A percentile compares a stretch with the other conserved stretches of the same genome.
Evolutionary conservation across 1,284 basidiomycete genomes (phyloP).

Genomic region (Ceratobasidium sp.): DNA sequence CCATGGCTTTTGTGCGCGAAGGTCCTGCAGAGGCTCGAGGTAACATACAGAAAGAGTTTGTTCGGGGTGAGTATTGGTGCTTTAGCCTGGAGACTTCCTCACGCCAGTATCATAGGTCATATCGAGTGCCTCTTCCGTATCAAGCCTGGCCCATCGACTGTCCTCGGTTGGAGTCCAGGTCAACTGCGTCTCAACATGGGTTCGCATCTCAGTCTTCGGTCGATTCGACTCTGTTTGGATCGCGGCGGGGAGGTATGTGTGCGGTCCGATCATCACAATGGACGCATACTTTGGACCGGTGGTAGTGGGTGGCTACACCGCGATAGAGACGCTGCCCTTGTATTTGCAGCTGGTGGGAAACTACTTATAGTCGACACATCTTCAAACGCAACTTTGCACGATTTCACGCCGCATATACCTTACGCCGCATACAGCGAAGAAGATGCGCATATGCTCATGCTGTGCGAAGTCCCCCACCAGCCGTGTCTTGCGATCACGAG

Average conservation of each 20-base stretch:
- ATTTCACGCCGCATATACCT: conserved; percentile 39
- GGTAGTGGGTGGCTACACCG: conserved; percentile 26
- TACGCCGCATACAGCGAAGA: background rate
- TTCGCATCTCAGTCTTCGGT: conserved; percentile 22
- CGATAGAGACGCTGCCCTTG: conserved; percentile 33
- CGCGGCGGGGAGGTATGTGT: conserved; percentile 24
- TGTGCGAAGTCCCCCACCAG: conserved; percentile 8
- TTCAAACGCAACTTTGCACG: conserved; percentile 16
- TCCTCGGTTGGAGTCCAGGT: conserved; percentile 24
- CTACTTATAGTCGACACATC: conserved; percentile 37
- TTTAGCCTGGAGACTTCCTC: background rate
- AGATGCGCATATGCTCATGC: conserved; percentile 14
- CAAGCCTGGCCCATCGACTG: conserved; percentile 35
- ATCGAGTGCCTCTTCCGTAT: conserved; percentile 37
- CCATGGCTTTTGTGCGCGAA: conserved; percentile 40
- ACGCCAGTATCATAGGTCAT: conserved; percentile 21
- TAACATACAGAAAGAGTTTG: conserved; percentile 10
- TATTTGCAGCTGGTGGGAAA: conserved; percentile 35
- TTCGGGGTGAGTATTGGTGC: conserved; percentile 12
- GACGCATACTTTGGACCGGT: conserved; percentile 32
- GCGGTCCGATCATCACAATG: conserved; percentile 2
- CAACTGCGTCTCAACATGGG: conserved; percentile 13
- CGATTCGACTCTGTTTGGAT: conserved; percentile 20
- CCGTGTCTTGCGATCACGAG: conserved; percentile 16
- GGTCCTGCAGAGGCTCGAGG: conserved; percentile 8